Evolutionary conservation across 345 rosid genomes (phyloP).

Genomic region (Odontarrhena argentea): DNA sequence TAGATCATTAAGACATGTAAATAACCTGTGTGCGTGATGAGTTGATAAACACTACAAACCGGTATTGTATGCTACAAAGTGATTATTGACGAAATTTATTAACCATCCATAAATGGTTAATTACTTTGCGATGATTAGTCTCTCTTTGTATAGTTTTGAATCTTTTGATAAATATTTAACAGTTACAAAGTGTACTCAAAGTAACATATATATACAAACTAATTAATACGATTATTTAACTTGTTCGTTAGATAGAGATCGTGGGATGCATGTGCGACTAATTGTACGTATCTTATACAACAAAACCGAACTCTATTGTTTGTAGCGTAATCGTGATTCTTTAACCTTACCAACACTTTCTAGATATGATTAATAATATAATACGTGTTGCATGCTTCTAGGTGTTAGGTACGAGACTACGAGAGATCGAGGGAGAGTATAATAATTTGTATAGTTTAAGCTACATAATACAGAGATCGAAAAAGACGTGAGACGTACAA

Average conservation of each 20-base stretch:
- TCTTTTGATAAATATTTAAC: too few species aligned
- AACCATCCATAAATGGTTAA: too few species aligned
- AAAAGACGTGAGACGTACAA: conserved; percentile 40
- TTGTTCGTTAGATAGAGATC: conserved; percentile 2
- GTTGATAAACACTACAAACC: too few species aligned
- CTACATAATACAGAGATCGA: conserved; percentile 2
- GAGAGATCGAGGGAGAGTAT: conserved; percentile 18
- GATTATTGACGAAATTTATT: too few species aligned
- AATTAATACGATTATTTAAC: not conserved
- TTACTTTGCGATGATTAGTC: too few species aligned
- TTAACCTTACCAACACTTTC: conserved; percentile 13
- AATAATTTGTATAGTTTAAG: too few species aligned
- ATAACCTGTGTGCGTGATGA: too few species aligned
- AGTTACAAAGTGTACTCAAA: not conserved
- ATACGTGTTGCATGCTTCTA: conserved; percentile 34
- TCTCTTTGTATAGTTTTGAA: too few species aligned
- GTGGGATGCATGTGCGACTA: conserved; percentile 14
- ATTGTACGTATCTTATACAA: conserved; percentile 23
- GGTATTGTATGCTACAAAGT: too few species aligned
- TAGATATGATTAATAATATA: not conserved
- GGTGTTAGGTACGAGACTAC: conserved; percentile 32
- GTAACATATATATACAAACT: not conserved
- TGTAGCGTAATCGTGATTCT: not conserved
- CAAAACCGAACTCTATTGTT: conserved; percentile 25
- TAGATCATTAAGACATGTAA: too few species aligned